A percentile compares a stretch with the other conserved stretches of the same genome.
phyloP scores from a whole-genome alignment of 805 yeast species.

The Wickerhamomyces bovis region DNA sequence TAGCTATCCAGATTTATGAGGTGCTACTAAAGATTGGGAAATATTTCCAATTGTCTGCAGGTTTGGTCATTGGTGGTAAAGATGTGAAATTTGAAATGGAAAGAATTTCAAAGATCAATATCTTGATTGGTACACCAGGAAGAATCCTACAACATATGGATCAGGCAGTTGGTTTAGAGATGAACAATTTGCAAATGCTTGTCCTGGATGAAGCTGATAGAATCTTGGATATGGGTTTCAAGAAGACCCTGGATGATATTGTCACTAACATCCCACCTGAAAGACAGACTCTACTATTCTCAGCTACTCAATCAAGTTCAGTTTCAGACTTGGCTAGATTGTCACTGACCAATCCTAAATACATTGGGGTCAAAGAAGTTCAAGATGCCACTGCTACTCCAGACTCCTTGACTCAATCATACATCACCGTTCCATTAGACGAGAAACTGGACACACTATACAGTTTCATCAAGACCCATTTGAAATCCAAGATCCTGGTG shows the following conservation, averaged over 20 bases:
- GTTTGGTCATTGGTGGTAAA: conserved; percentile 60
- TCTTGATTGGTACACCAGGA: conserved; percentile 91
- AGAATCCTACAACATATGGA: conserved; percentile 72
- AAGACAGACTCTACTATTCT: conserved; percentile 86
- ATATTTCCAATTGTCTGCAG: conserved; percentile 53
- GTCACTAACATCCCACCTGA: conserved; percentile 75
- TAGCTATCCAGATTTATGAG: conserved; percentile 64
- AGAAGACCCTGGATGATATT: conserved; percentile 61
- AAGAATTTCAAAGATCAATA: conserved; percentile 60
- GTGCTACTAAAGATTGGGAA: conserved; percentile 60
- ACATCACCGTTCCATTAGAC: conserved; percentile 60
- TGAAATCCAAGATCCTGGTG: conserved; percentile 81
- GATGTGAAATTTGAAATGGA: conserved; percentile 71
- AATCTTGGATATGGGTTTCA: conserved; percentile 73
- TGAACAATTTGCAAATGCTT: conserved; percentile 60
- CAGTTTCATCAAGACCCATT: conserved; percentile 57
- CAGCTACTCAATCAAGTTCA: conserved; percentile 89
- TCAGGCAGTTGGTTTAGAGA: conserved; percentile 54
- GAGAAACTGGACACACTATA: conserved; percentile 83
- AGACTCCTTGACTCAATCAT: conserved; percentile 76
- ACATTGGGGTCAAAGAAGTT: conserved; percentile 67
- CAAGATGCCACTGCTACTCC: conserved; percentile 74
- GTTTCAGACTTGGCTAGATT: conserved; percentile 78
- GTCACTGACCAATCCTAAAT: conserved; percentile 91
- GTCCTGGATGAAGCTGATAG: conserved; percentile 94